Evolutionary conservation across 257 asterid species (phyloP).

Genomic region (Linderniella brevidens): DNA sequence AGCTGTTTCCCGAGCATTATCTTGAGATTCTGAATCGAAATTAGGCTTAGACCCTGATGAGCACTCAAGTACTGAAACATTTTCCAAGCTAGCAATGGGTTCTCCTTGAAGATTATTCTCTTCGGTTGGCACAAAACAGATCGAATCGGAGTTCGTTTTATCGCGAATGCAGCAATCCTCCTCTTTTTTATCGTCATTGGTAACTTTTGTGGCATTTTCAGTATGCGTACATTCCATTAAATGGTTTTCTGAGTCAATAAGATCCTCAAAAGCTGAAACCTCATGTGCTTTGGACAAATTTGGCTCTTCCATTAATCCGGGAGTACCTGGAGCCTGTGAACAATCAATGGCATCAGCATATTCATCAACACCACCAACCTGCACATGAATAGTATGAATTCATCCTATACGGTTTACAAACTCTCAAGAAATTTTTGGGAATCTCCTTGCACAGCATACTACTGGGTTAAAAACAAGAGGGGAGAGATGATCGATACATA

Average conservation of each 20-base stretch:
- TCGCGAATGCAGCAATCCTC: constrained; percentile 18
- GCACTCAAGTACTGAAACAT: constrained; percentile 12
- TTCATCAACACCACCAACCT: constrained; percentile 38
- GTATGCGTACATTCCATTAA: constrained; percentile 23
- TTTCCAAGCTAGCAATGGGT: constrained; percentile 17
- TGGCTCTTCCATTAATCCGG: constrained; percentile 74
- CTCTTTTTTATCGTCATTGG: constrained; percentile 20
- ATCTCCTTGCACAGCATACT: background rate
- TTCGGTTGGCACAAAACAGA: constrained; percentile 15
- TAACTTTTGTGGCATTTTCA: constrained; percentile 17
- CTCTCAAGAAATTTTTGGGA: background rate
- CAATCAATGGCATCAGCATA: constrained; percentile 47
- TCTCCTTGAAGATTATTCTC: constrained; percentile 23
- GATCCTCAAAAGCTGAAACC: constrained; percentile 76
- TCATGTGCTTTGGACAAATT: constrained; percentile 62
- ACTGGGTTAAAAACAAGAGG: background rate
- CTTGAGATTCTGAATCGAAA: constrained; percentile 18
- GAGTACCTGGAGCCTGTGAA: constrained; percentile 91
- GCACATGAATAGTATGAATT: constrained; percentile 10
- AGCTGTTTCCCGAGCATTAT: constrained; percentile 12
- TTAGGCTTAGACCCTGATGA: constrained; percentile 17
- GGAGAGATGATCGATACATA: background rate
- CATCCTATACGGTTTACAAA: background rate
- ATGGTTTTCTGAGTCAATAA: constrained; percentile 50
- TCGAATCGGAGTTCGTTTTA: constrained; percentile 22